Conservation (phyloP, 176 grass and related monocot species). For the Rhynchospora tenuis region DNA sequence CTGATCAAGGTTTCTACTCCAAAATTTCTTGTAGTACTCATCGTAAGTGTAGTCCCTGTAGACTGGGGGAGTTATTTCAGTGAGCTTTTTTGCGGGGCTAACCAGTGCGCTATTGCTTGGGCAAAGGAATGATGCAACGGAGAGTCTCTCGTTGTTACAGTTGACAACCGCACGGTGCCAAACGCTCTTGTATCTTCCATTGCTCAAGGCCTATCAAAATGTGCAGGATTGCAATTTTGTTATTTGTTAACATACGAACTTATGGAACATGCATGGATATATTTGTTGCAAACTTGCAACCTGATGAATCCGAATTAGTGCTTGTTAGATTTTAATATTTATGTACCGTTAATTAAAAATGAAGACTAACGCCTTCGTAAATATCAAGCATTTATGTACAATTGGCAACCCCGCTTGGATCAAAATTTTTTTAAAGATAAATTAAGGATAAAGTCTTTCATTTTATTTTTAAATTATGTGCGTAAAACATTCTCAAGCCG, state of each 20-base stretch:
- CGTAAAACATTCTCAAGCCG: too few species aligned
- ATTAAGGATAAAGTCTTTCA: too few species aligned
- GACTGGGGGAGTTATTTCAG: conserved; percentile 12
- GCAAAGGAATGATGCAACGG: conserved; percentile 94
- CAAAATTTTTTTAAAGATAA: too few species aligned
- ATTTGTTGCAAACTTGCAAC: too few species aligned
- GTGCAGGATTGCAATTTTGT: background rate
- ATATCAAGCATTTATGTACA: too few species aligned
- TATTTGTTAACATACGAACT: background rate
- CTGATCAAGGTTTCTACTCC: conserved; percentile 75
- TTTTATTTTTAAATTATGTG: too few species aligned
- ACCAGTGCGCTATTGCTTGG: conserved; percentile 70
- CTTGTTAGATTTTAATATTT: too few species aligned
- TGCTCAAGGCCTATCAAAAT: conserved; percentile 55
- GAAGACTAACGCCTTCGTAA: too few species aligned
- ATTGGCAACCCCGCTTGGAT: too few species aligned
- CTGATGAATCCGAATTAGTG: too few species aligned
- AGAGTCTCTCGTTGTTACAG: conserved; percentile 54
- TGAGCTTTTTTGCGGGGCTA: conserved; percentile 39
- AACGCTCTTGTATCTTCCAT: conserved; percentile 80
- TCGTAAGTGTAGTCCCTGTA: conserved; percentile 64
- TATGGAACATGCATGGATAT: background rate
- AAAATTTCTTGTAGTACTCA: conserved; percentile 79
- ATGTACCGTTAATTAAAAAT: too few species aligned
- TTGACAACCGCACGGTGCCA: conserved; percentile 89